Base-by-base conservation (phyloP, 257 asterid species). In the Penstemon barbatus region DNA sequence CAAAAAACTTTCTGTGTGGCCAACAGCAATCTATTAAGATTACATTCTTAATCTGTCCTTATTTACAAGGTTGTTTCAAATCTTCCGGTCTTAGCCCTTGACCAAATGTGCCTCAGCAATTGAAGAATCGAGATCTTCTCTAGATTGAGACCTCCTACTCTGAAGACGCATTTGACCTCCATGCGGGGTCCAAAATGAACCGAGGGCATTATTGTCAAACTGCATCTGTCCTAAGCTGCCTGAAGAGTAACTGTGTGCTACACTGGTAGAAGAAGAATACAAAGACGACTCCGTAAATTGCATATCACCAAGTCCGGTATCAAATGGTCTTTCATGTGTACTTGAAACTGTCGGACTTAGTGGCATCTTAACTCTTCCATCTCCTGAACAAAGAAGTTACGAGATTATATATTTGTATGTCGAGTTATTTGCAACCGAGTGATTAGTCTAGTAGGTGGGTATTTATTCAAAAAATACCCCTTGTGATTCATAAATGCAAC, bases 91-190 rank as follows among this genome's bases (percentile, higher is more conserved):
- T 77, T 70, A 87, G 66, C 80, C 74, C 76, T 89, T 86, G 54
- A 65, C 79, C 85, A 81, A 60, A 70, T 83, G 84, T 13, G 84
- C 80, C 65, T 88, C 98, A 7, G 90, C 80, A 53, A 88, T 37
- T 19, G 99, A 85, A 80, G 92, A 80, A 65, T 50, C 72, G 39
- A 94, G 96, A 72, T 94, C 99, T 73, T 91, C 99, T 69, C 97
- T 84, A 57, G 97, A 94, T 72, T 89, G 97, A 38, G 99, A 94
- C 78, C 96, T 80, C 75, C 98, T 80, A 71, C 98, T 91, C 49
- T 89, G 98, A 19, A 91, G 94, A 25, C 81, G 93, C 85, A 72
- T 79, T 66, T 87, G 89, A 45, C 90, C 69, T 66, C 96, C 65
- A 61, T 85, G 87, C 3, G 96, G 85, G 6, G 88, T 70, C 90